phyloP scores from a whole-genome alignment of 164 flowering plant species.

The Magnolia changhungtana region DNA sequence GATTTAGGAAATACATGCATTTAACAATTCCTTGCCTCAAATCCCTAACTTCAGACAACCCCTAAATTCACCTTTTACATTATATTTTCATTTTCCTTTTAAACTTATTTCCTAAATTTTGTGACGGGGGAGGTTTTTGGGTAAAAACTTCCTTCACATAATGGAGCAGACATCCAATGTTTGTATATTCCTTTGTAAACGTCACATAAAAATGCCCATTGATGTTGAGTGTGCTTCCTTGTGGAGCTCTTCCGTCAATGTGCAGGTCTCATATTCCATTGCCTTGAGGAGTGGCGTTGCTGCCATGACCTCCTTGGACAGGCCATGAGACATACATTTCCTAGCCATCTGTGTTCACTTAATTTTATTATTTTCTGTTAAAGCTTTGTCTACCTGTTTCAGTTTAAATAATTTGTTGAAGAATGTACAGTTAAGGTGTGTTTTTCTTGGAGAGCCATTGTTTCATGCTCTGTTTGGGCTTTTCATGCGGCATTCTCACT shows the following conservation, averaged over 20 bases:
- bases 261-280: constrained; percentile 18
- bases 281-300: constrained; percentile 14
- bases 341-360: too few species aligned
- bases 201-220: constrained; percentile 6
- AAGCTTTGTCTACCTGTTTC: too few species aligned
- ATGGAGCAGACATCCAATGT: constrained; percentile 14
- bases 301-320: constrained; percentile 10
- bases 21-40: too few species aligned
- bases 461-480: too few species aligned
- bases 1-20: too few species aligned
- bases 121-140: constrained; percentile 11
- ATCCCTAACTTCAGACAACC: too few species aligned
- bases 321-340: constrained; percentile 9
- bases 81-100: background rate
- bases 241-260: background rate
- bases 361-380: too few species aligned
- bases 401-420: too few species aligned
- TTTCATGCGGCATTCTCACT: constrained; percentile 1
- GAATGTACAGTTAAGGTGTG: too few species aligned
- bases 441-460: too few species aligned
- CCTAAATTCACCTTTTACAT: too few species aligned
- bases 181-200: constrained; percentile 13
- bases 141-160: background rate
- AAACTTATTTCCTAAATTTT: background rate
- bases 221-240: constrained; percentile 6